These are phyloP conservation scores for Ocimum tenuiflorum DNA, from an alignment of 257 asterid species.

Conservation along the genomic window DNA sequence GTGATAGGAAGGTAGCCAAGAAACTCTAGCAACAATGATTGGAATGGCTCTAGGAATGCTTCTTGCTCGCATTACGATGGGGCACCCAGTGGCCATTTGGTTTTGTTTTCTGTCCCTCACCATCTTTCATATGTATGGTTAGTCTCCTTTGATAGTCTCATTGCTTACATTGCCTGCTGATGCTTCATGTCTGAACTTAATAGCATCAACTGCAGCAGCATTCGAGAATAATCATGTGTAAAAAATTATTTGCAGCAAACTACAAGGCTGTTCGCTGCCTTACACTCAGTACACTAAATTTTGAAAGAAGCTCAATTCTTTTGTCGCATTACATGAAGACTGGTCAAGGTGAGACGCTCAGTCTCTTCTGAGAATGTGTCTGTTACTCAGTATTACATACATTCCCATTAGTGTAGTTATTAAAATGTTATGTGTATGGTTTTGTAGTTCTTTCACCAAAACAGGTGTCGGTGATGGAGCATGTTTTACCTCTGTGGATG, in stretches of 20 bases:
- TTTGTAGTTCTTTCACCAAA: constrained; percentile 68
- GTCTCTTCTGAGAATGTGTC: not conserved
- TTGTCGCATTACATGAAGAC: constrained; percentile 60
- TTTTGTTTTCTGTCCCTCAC: constrained; percentile 85
- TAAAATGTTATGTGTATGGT: constrained; percentile 13
- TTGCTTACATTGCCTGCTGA: constrained; percentile 10
- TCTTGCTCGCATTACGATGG: constrained; percentile 70
- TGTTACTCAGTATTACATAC: no score
- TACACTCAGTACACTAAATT: constrained; percentile 63
- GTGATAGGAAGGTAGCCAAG: constrained; percentile 95
- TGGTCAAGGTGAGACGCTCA: constrained; percentile 62
- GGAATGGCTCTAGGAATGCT: constrained; percentile 99
- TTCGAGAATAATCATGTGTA: not conserved
- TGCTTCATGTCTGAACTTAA: constrained; percentile 2
- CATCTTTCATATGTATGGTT: constrained; percentile 96
- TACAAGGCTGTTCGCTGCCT: constrained; percentile 89
- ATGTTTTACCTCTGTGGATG: constrained; percentile 77
- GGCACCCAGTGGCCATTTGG: constrained; percentile 77
- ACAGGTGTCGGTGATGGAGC: constrained; percentile 73
- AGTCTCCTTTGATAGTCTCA: constrained; percentile 44
- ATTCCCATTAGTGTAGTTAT: not conserved
- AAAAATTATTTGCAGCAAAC: constrained; percentile 54
- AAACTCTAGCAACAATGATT: constrained; percentile 89
- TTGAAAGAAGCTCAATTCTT: constrained; percentile 74
- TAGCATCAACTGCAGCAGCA: constrained; percentile 17